These are phyloP conservation scores for Laguncularia racemosa DNA, from an alignment of 345 rosid species.

Conservation along the genomic window DNA sequence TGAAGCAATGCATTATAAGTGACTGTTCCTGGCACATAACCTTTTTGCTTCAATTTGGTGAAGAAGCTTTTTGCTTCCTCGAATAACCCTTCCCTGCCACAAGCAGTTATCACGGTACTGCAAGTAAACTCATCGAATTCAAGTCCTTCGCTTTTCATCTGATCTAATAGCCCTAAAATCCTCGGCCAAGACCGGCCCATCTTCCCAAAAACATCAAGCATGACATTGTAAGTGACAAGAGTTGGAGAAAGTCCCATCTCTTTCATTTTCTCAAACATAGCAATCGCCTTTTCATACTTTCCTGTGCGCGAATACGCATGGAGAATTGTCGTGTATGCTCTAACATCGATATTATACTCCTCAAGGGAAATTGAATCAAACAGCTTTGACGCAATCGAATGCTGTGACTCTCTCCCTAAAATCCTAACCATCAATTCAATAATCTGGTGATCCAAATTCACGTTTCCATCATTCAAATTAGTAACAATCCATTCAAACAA, in stretches of 20 bases:
- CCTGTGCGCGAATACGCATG: constrained; percentile 57
- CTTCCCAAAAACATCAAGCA: constrained; percentile 83
- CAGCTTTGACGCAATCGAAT: constrained; percentile 56
- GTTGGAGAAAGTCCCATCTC: constrained; percentile 63
- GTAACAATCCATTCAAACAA: constrained; percentile 63
- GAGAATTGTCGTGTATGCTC: constrained; percentile 71
- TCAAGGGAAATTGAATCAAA: constrained; percentile 57
- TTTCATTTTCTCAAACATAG: constrained; percentile 60
- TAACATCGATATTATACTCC: constrained; percentile 53
- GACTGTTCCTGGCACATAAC: constrained; percentile 73
- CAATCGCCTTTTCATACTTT: constrained; percentile 49
- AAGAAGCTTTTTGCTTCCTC: constrained; percentile 72
- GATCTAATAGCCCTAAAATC: constrained; percentile 54
- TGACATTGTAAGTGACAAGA: constrained; percentile 81
- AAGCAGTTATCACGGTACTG: constrained; percentile 85
- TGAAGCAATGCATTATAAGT: constrained; percentile 74
- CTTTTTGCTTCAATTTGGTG: constrained; percentile 49
- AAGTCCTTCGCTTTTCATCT: constrained; percentile 54
- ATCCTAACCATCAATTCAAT: constrained; percentile 57
- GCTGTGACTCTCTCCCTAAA: constrained; percentile 74
- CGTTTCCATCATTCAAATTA: constrained; percentile 18
- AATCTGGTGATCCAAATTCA: constrained; percentile 42
- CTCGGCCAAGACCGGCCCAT: constrained; percentile 81
- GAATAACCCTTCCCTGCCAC: constrained; percentile 76
- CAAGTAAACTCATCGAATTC: constrained; percentile 78